Evolutionary conservation across 2,329 filamentous ascomycete genomes (phyloP), one percentile per base, ranked within the genome.

Genomic region (Colletotrichum gigasporum): DNA sequence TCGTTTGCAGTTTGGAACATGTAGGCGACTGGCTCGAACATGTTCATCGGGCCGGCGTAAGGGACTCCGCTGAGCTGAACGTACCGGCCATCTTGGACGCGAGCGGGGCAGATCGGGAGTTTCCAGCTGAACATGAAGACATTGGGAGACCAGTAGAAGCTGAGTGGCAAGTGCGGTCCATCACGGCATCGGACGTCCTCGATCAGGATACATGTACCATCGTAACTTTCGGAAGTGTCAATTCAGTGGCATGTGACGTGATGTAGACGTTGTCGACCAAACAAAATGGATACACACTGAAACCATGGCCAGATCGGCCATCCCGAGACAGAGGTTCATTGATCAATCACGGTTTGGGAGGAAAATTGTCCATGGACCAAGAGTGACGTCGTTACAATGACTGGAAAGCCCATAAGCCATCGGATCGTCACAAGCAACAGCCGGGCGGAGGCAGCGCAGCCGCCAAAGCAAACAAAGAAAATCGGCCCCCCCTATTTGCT

Each of bases 281-380:
- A n/a, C n/a, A n/a, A n/a, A n/a, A n/a, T n/a, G n/a, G 28, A 35
- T 10, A 41, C 51, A 24, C 32, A 30, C 50, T 22, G 57, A 61
- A 12, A 61, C 30, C 48, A 55, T 61, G 5, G 39, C 30, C 16
- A 22, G 8, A 8, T 41, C 32, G 8, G 39, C n/a, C 45, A 52
- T 41, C 3, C 12, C 37, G 16, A 37, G 1, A 16, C 44, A 4
- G 5, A 56, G 8, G 4, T 7, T 45, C 2, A 12, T 35, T 18
- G 20, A 11, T 6, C 48, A 18, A 2, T 62, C 11, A 3, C 20
- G 3, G 8, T 47, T 34, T 3, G 30, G 18, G 9, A 62, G 39
- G 1, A 56, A 18, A 9, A 59, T 41, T 2, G 7, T 39, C 11
- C n/a, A 20, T 14, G 45, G 9, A 44, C 1, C 14, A 42, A 12